Evolutionary conservation across 768 basidiomycete genomes (phyloP), one percentile per base, ranked within the genome.

Genomic region (Favolaschia claudopus): DNA sequence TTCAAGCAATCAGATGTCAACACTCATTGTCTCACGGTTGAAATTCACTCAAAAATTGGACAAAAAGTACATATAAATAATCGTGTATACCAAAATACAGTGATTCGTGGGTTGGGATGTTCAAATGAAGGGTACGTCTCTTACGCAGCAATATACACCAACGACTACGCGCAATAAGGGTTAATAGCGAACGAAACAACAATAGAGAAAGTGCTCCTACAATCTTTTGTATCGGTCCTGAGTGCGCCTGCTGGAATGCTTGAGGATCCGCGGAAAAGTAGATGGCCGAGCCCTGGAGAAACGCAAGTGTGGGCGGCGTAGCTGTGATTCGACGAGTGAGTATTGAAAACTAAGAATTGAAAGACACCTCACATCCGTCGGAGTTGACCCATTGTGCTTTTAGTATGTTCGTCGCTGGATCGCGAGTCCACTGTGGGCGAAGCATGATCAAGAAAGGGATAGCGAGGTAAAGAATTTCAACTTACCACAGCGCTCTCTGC

Each of bases 351-450:
- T 20, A 32, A 39, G 20, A 7, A 28, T 31, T 31, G 1, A 6
- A 14, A 22, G 40, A 27, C 17, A 56, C 68, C 22, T 42, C n/a
- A 70, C 69, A 66, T 15, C 47, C 47, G 25, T 67, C 69, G 4
- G 64, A 25, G 53, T 71, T 71, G 40, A 46, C 63, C 70, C 68
- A 71, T 20, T 63, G 63, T 2, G 65, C 48, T n/a, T 12, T 50
- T 27, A 71, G 28, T 12, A 2, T 25, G 10, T 53, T 33, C 9
- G 51, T 67, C 9, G 4, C 31, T 6, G 62, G 32, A 48, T 71
- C 47, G 27, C 63, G 15, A 15, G 24, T 55, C 70, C 70, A 71
- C 70, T 71, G 8, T 45, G 20, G 12, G 3, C 42, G 3, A 17
- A 12, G 8, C 4, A 27, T 6, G 29, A 43, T 15, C 19, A 20